Percentiles rank a stretch among this genome's conserved stretches.
Evolutionary conservation across 2,329 filamentous ascomycete species (phyloP).

Genomic region (Pseudohalonectria lignicola): DNA sequence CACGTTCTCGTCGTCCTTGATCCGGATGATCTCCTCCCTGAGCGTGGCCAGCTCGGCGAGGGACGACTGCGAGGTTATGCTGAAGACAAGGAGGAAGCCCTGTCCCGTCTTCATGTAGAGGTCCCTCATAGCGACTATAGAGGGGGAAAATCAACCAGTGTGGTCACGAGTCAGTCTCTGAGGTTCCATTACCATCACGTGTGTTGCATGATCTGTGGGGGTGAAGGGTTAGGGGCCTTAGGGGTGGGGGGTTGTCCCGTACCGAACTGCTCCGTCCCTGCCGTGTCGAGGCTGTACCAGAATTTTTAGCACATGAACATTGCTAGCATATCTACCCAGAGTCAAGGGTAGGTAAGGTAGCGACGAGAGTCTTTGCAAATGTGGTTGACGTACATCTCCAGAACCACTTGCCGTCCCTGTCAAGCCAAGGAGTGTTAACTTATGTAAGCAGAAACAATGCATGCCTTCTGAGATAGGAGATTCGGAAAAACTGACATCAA

Average conservation of each 20-base stretch:
- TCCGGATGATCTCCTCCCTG: slow-evolving; percentile 80
- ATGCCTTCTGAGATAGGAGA: too few relatives aligned
- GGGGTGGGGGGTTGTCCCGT: too few relatives aligned
- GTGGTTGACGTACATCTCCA: slow-evolving; percentile 76
- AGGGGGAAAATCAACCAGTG: background rate
- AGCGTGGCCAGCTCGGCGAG: slow-evolving; percentile 70
- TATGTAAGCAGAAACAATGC: slow-evolving; percentile 6
- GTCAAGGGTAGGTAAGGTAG: slow-evolving; percentile 11
- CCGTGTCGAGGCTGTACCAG: slow-evolving; percentile 63
- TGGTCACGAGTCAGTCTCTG: background rate
- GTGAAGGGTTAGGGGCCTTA: background rate
- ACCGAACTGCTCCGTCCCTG: slow-evolving; percentile 90
- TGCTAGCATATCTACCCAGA: background rate
- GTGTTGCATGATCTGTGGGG: background rate
- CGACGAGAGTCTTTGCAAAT: too few relatives aligned
- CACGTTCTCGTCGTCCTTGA: slow-evolving; percentile 78
- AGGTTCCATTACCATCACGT: slow-evolving; percentile 10
- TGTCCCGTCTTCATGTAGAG: slow-evolving; percentile 91
- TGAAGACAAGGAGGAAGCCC: slow-evolving; percentile 85
- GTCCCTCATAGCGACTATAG: slow-evolving; percentile 55
- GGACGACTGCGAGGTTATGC: slow-evolving; percentile 78
- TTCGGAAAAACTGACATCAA: slow-evolving; percentile 63
- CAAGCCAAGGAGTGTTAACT: slow-evolving; percentile 18
- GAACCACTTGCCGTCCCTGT: slow-evolving; percentile 74
- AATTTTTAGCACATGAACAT: slow-evolving; percentile 13